Base-by-base conservation (phyloP, 306 rosid species). In the Corylus heterophylla region DNA sequence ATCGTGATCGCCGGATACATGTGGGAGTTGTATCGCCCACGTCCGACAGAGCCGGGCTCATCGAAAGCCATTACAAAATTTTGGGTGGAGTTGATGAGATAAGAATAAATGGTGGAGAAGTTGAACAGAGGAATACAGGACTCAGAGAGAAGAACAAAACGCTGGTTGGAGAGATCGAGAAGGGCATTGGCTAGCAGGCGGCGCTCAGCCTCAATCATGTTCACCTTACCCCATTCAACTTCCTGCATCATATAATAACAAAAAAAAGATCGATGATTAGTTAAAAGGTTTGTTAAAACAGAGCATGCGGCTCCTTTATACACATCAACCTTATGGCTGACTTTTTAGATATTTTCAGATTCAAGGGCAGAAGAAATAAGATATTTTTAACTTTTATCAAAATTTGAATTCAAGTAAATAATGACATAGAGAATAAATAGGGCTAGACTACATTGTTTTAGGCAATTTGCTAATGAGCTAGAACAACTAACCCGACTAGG, bases 121-220 rank as follows among this genome's bases (percentile, higher is more conserved):
- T 89, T 91, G 89, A 88, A 87, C 78, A 92, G 91, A 1, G 97
- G 98, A 18, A 94, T 88, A 87, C 98, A 92, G 0, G 98, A 75
- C 48, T 94, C 97, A 0, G 98, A 94, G 25, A 94, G 73, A 2
- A 94, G 94, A 55, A 92, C 79, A 51, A 94, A 94, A 0, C 94
- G 87, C 70, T 94, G 84, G 89, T 92, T 94, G 35, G 94, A 88
- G 54, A 88, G 2, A n/a, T 94, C 97, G 2, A 94, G 91, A 3
- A 94, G 94, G 5, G 98, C 97, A 74, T 89, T 94, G 2, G 92
- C 93, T 31, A 94, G 83, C 0, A 94, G 80, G 9, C 97, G 93
- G 11, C 97, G 91, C 72, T 94, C 98, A 0, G 97, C 98, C 81
- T 89, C 93, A 1, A 94, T 70, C 97, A 94, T 94, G 87, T 85